phyloP scores from a whole-genome alignment of 2,329 filamentous ascomycete species.

The Curvularia sp. region DNA sequence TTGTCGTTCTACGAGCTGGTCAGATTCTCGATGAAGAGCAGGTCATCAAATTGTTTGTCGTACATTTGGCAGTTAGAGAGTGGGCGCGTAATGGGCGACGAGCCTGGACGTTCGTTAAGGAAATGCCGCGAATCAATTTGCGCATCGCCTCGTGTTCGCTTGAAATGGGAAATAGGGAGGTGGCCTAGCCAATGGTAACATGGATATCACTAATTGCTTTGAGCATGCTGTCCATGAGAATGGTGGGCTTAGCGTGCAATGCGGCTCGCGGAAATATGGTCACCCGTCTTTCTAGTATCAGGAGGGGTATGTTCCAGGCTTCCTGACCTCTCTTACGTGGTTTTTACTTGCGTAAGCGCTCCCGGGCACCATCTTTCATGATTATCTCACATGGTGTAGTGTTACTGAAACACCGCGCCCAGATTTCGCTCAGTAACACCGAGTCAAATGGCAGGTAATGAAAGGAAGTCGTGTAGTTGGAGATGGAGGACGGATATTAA shows the following conservation, averaged over 20 bases:
- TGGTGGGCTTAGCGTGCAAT: not conserved
- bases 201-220: conserved; percentile 8
- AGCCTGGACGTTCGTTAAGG: not conserved
- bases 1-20: not conserved
- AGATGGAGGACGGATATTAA: conserved; percentile 6
- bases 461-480: conserved; percentile 8
- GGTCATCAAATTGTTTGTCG: conserved; percentile 1
- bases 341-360: no score
- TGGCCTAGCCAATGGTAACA: conserved; percentile 10
- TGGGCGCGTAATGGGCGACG: conserved; percentile 10
- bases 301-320: not conserved
- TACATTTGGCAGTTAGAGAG: not conserved
- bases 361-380: no score
- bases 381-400: no score
- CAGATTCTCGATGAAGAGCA: not conserved
- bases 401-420: not conserved
- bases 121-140: conserved; percentile 13
- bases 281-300: not conserved
- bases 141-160: conserved; percentile 9
- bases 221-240: no score
- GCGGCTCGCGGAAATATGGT: not conserved
- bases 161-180: conserved; percentile 9
- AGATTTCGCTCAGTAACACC: not conserved
- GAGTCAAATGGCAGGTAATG: conserved; percentile 14
- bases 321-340: not conserved